Percentiles rank a stretch among this genome's conserved stretches.
These are phyloP conservation scores for Naganishia onofrii DNA, from an alignment of 768 basidiomycete species.

Conservation along the genomic window DNA sequence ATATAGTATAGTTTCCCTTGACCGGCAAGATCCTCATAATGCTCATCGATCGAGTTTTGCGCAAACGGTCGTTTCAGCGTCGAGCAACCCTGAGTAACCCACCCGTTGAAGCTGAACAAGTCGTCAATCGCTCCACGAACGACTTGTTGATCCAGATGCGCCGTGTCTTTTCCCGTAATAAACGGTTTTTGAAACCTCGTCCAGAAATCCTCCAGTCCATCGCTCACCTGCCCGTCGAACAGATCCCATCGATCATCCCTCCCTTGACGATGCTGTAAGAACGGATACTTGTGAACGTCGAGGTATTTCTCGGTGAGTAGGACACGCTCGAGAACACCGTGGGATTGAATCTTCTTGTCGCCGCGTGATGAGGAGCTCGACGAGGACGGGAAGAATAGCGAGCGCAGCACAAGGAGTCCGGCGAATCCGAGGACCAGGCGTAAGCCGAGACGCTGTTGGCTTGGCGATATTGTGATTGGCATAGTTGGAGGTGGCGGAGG, in stretches of 20 bases:
- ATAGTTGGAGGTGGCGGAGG: constrained; percentile 8
- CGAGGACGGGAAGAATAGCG: constrained; percentile 45
- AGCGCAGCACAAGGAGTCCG: constrained; percentile 42
- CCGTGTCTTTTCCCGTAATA: constrained; percentile 76
- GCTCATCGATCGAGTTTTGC: constrained; percentile 76
- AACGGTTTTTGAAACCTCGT: constrained; percentile 85
- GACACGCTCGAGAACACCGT: constrained; percentile 67
- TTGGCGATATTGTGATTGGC: constrained; percentile 31
- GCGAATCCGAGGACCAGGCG: constrained; percentile 42
- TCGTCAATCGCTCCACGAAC: constrained; percentile 87
- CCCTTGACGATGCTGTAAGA: constrained; percentile 82
- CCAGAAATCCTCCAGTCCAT: constrained; percentile 87
- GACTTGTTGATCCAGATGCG: constrained; percentile 83
- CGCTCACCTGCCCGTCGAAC: constrained; percentile 68
- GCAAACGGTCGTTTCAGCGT: constrained; percentile 92
- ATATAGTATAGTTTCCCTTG: constrained; percentile 87
- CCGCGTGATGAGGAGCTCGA: constrained; percentile 16
- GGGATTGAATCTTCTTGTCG: constrained; percentile 58
- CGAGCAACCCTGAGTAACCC: constrained; percentile 94
- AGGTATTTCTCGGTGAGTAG: constrained; percentile 68
- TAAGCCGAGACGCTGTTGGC: constrained; percentile 44
- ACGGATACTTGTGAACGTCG: constrained; percentile 82
- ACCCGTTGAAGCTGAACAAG: constrained; percentile 90
- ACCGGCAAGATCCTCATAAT: constrained; percentile 82
- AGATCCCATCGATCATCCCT: constrained; percentile 78